Evolutionary conservation across 2,329 filamentous ascomycete genomes (phyloP).

Genomic region (Rutstroemia sydowiana): DNA sequence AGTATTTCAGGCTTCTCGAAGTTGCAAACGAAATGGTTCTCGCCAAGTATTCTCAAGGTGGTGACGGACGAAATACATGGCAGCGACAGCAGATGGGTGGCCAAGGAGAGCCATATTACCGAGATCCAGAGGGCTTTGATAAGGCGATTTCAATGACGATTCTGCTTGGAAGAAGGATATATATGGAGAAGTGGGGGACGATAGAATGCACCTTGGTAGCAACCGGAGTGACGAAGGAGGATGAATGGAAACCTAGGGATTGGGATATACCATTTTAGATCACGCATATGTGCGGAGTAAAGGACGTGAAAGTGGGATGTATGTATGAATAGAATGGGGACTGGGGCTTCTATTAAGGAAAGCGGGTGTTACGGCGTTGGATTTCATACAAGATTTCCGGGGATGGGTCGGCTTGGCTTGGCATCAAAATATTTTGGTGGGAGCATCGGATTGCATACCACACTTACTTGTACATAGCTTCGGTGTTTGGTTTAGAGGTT

Average conservation of each 20-base stretch:
- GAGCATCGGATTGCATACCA: neutral
- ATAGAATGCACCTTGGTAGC: constrained; percentile 35
- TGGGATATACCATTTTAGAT: neutral
- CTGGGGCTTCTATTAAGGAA: too few species aligned
- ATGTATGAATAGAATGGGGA: too few species aligned
- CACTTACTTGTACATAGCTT: neutral
- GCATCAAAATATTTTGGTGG: too few species aligned
- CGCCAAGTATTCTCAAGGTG: neutral
- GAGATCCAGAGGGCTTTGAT: constrained; percentile 39
- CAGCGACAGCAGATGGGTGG: constrained; percentile 45
- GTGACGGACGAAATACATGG: constrained; percentile 42
- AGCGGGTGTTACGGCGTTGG: neutral
- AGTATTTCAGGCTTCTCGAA: constrained; percentile 26
- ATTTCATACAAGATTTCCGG: neutral
- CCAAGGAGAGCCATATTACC: constrained; percentile 46
- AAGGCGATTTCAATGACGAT: constrained; percentile 39
- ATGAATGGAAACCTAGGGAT: constrained; percentile 36
- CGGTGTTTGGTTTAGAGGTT: neutral
- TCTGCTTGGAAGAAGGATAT: constrained; percentile 36
- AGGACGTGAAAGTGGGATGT: neutral
- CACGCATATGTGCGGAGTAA: neutral
- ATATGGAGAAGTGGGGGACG: constrained; percentile 41
- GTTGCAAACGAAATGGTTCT: constrained; percentile 26
- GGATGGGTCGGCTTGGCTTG: too few species aligned
- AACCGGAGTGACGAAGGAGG: constrained; percentile 33